Evolutionary conservation across 352 stramenopile species (phyloP).

Genomic region (Phytopythium mirpurense): DNA sequence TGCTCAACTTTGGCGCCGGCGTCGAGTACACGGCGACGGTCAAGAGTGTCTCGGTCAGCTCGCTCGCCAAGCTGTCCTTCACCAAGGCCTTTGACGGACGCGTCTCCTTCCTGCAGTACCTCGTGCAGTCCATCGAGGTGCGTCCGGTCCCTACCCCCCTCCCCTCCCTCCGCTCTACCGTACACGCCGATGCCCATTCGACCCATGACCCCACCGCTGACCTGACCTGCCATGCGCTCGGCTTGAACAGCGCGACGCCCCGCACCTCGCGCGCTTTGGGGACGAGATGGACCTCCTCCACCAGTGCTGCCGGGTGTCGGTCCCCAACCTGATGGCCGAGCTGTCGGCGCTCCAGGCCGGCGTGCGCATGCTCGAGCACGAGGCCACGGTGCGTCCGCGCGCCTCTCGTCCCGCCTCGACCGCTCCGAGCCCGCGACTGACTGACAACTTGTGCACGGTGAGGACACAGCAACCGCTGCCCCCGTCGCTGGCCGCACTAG

Average conservation of each 20-base stretch:
- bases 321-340: constrained; percentile 48
- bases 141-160: background rate
- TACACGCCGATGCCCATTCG: no score
- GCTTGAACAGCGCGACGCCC: constrained; percentile 43
- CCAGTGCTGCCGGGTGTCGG: constrained; percentile 64
- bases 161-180: background rate
- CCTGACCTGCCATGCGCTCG: background rate
- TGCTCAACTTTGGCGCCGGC: constrained; percentile 60
- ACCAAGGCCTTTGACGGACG: constrained; percentile 75
- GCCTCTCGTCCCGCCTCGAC: no score
- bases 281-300: constrained; percentile 55
- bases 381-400: constrained; percentile 32
- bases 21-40: constrained; percentile 37
- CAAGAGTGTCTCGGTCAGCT: constrained; percentile 71
- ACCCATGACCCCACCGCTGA: no score
- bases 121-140: constrained; percentile 71
- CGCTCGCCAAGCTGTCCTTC: constrained; percentile 69
- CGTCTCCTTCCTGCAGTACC: constrained; percentile 75
- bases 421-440: no score
- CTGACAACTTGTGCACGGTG: no score
- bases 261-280: constrained; percentile 50
- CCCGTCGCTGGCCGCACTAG: constrained; percentile 14
- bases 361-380: constrained; percentile 44
- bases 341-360: constrained; percentile 53
- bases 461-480: background rate